These are phyloP conservation scores for Wickerhamiella occidentalis DNA, from an alignment of 805 yeast species.

Conservation along the genomic window DNA sequence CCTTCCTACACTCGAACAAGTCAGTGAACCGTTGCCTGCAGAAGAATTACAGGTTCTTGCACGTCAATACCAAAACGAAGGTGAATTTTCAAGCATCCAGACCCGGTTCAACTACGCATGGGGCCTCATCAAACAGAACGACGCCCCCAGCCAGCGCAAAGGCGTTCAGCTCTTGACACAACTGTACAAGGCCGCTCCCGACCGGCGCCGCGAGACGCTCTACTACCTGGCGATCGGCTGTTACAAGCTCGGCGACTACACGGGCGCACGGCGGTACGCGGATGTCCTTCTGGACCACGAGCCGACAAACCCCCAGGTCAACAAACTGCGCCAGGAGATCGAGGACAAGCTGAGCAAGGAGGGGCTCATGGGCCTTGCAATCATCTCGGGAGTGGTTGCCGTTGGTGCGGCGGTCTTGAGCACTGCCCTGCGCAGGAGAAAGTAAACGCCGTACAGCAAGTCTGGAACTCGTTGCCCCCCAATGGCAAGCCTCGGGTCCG, in stretches of 20 bases:
- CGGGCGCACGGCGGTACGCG: constrained; percentile 73
- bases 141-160: constrained; percentile 51
- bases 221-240: constrained; percentile 83
- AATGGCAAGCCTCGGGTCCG: constrained; percentile 48
- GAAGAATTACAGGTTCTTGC: constrained; percentile 67
- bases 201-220: constrained; percentile 76
- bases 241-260: constrained; percentile 74
- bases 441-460: constrained; percentile 19
- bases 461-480: constrained; percentile 22
- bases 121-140: constrained; percentile 74
- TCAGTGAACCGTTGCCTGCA: constrained; percentile 42
- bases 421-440: constrained; percentile 24
- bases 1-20: constrained; percentile 21
- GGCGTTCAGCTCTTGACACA: constrained; percentile 60
- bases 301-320: constrained; percentile 73
- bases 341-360: constrained; percentile 78
- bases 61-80: constrained; percentile 67
- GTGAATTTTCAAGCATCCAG: constrained; percentile 68
- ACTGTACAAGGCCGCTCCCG: constrained; percentile 60
- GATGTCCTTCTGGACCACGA: constrained; percentile 68
- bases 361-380: constrained; percentile 78
- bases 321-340: constrained; percentile 56
- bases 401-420: constrained; percentile 56
- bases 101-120: constrained; percentile 90
- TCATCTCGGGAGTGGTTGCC: constrained; percentile 77